Conservation (phyloP, 306 rosid species). For the Leucaena leucocephala region DNA sequence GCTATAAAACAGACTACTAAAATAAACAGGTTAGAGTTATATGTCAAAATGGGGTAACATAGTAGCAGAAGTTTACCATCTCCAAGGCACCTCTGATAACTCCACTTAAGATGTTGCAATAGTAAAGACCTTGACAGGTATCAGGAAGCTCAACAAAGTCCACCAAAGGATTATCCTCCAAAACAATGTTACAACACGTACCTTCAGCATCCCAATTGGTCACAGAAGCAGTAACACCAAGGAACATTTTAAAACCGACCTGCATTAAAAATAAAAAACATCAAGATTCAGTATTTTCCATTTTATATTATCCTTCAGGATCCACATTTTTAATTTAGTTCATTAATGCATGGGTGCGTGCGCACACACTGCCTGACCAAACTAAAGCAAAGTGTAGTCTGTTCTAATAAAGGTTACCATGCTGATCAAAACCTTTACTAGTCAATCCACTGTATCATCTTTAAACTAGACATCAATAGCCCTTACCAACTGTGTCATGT, state of each 20-base stretch:
- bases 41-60: conserved; percentile 9
- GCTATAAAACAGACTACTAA: background rate
- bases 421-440: conserved; percentile 29
- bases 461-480: conserved; percentile 28
- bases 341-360: no score
- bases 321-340: no score
- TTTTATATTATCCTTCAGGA: no score
- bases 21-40: background rate
- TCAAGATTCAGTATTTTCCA: background rate
- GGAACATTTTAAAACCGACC: conserved; percentile 96
- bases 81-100: conserved; percentile 96
- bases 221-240: conserved; percentile 94
- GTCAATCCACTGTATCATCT: conserved; percentile 15
- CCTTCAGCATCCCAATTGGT: conserved; percentile 96
- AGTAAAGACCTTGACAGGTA: conserved; percentile 89
- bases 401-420: conserved; percentile 9
- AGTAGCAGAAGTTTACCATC: conserved; percentile 66
- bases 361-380: background rate
- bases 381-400: conserved; percentile 19
- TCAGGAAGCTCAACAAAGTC: conserved; percentile 99
- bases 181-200: conserved; percentile 84
- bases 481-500: conserved; percentile 10
- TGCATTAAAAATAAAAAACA: conserved; percentile 40
- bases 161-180: conserved; percentile 97
- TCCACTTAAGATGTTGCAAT: conserved; percentile 93